Conservation (phyloP, 163 green algal genomes). For the Smithsoniella earleae region DNA sequence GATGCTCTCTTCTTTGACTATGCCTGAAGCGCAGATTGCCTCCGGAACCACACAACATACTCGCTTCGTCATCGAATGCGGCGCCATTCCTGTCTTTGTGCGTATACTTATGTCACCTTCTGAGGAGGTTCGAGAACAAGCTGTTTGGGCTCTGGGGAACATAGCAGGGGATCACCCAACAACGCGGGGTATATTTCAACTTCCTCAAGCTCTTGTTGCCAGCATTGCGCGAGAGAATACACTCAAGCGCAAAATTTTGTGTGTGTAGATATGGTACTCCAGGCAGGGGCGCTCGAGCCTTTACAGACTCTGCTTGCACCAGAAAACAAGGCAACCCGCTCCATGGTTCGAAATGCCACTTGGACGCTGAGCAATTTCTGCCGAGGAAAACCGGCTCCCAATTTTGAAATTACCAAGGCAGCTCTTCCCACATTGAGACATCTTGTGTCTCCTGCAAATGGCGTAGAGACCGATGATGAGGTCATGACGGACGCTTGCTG, state of each 20-base stretch:
- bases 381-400: conserved; percentile 89
- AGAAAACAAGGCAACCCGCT: conserved; percentile 80
- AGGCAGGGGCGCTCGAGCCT: conserved; percentile 58
- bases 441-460: conserved; percentile 44
- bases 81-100: conserved; percentile 96
- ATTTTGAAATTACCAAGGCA: conserved; percentile 76
- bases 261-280: conserved; percentile 81
- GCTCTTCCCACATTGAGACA: conserved; percentile 81
- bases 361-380: conserved; percentile 99
- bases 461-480: conserved; percentile 66
- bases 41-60: conserved; percentile 95
- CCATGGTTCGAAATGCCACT: conserved; percentile 96
- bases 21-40: conserved; percentile 50
- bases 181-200: conserved; percentile 36
- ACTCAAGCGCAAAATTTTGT: too few relatives aligned
- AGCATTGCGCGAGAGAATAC: too few relatives aligned
- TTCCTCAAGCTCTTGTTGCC: too few relatives aligned
- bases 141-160: conserved; percentile 98
- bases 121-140: conserved; percentile 96
- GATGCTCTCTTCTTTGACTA: too few relatives aligned
- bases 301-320: conserved; percentile 56
- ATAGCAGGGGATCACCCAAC: conserved; percentile 87
- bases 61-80: conserved; percentile 88
- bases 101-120: conserved; percentile 80
- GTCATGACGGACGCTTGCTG: conserved; percentile 98